Base-by-base conservation (phyloP, 306 rosid genomes). In the Lathyrus aphaca region DNA sequence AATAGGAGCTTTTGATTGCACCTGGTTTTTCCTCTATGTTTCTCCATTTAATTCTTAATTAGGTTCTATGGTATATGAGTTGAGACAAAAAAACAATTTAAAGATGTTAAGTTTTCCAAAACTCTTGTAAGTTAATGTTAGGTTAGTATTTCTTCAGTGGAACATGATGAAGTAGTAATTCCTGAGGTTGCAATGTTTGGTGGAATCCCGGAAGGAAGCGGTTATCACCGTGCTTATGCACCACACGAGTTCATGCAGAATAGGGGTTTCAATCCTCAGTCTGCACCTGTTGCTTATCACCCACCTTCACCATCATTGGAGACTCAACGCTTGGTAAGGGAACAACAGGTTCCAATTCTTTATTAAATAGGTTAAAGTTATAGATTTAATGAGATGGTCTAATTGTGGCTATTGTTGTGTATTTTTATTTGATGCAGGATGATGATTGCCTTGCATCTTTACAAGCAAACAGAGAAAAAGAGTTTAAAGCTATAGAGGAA, bases 131-230 rank as follows among this genome's bases (percentile, higher is more conserved):
- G n/a, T n/a, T n/a, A n/a, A n/a, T n/a, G n/a, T n/a, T n/a, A n/a
- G n/a, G n/a, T n/a, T n/a, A n/a, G n/a, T n/a, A 87, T 91, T 64
- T 91, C 95, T 73, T 88, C 97, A 1, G 90, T 74, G 87, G 97
- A 94, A 71, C 97, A 85, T 38, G 95, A 94, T 43, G 97, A 88
- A 82, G 97, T 96, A 51, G 95, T 94, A 57, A 95, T 95, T 95
- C 96, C 91, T 37, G 97, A 91, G 86, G 97, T 95, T 57, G 97
- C 97, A 68, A 87, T 89, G 92, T 94, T 91, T 64, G 99, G 99
- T 71, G 96, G 97, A 75, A 83, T 87, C 67, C 94, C 97, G 10
- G 97, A 91, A 84, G 89, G 87, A 50, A 74, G 77, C 67, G 79
- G 88, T 43, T 91, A 85, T 80, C 89, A 30, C 59, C 68, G 77